Conservation (phyloP, 495 filamentous ascomycete species). For the Astrocystis sublimbata region DNA sequence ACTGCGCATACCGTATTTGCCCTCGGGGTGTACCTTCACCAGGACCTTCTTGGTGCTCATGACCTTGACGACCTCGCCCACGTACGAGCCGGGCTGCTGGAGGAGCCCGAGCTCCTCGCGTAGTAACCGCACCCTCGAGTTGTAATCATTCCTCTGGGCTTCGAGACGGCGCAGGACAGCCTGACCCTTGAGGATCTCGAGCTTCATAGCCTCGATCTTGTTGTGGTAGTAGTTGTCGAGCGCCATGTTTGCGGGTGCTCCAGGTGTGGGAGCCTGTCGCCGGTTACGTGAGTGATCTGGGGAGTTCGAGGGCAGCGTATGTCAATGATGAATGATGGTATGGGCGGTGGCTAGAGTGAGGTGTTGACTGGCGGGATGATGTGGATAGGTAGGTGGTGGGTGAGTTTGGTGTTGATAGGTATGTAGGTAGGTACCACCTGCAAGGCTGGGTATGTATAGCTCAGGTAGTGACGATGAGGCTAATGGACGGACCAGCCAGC, state of each 20-base stretch:
- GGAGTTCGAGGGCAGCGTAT: neutral
- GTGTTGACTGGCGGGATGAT: neutral
- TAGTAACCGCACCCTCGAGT: conserved; percentile 92
- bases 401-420: neutral
- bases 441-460: neutral
- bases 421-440: neutral
- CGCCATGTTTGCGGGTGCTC: conserved; percentile 70
- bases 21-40: conserved; percentile 98
- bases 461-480: conserved; percentile 15
- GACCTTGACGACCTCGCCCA: conserved; percentile 98
- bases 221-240: conserved; percentile 99
- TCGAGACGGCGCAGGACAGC: conserved; percentile 91
- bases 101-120: conserved; percentile 94
- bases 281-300: neutral
- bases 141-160: conserved; percentile 99
- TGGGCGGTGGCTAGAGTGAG: neutral
- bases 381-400: neutral
- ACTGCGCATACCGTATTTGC: conserved; percentile 86
- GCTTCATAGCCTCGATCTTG: conserved; percentile 99
- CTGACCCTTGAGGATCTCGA: conserved; percentile 98
- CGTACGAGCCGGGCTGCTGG: conserved; percentile 97
- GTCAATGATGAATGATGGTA: neutral
- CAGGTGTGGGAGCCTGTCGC: conserved; percentile 16
- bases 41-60: conserved; percentile 99
- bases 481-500: neutral